A percentile compares a stretch with the other conserved stretches of the same genome.
These are phyloP conservation scores for Pythium dissimile DNA, from an alignment of 352 stramenopile species.

Conservation along the genomic window DNA sequence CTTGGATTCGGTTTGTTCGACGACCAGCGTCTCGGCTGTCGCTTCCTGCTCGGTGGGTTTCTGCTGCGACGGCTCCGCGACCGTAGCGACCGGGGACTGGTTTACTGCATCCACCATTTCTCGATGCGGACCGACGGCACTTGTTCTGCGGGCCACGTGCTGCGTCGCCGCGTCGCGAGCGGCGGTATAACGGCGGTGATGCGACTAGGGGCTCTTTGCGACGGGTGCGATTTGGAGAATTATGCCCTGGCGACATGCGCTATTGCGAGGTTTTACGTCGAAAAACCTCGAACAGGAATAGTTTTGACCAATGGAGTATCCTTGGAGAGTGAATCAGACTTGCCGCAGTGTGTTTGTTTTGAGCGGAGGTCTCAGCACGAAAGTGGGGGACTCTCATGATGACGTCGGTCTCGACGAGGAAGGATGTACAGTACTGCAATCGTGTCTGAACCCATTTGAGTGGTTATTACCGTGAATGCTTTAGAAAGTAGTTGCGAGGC, in stretches of 20 bases:
- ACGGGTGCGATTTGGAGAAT: background rate
- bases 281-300: background rate
- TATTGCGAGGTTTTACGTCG: background rate
- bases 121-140: too few species aligned
- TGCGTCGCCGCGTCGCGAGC: background rate
- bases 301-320: background rate
- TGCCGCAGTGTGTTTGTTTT: background rate
- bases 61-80: background rate
- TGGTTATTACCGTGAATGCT: too few species aligned
- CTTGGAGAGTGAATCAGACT: background rate
- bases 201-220: background rate
- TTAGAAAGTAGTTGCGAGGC: too few species aligned
- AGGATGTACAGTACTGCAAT: background rate
- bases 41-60: slow-evolving; percentile 3
- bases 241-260: background rate
- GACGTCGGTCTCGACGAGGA: too few species aligned
- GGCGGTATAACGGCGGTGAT: background rate
- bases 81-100: slow-evolving; percentile 6
- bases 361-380: background rate
- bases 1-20: background rate
- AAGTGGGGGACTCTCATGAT: background rate
- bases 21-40: background rate
- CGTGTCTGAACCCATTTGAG: background rate
- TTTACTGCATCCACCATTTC: slow-evolving; percentile 18
- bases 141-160: background rate